Base-by-base conservation (phyloP, 1,284 basidiomycete genomes). In the Vanrija sp. region DNA sequence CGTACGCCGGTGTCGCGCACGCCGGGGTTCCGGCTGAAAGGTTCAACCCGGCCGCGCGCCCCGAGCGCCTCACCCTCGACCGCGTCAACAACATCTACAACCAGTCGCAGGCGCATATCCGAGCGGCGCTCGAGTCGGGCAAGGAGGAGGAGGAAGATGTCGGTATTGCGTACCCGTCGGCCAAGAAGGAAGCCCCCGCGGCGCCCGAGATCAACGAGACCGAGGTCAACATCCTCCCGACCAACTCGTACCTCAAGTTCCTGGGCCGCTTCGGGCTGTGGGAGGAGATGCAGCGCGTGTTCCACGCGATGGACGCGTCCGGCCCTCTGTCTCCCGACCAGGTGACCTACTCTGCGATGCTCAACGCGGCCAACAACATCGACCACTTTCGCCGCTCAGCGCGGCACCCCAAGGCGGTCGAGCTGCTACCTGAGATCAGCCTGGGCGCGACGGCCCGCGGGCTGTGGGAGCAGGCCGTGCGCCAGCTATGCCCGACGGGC, bases 221-320 rank as follows among this genome's bases (percentile, higher is more conserved):
- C 6, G 63, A 71, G 26, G 55, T 69, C 40, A 65, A 61, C 46
- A 29, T 65, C 6, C 46, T 58, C 9, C 69, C 73, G 14, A 70
- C 66, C 7, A 76, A 76, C 52, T 67, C 74, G 9, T 77, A 77
- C 58, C 66, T 78, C 52, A 68, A 71, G 49, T 73, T 70, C 47
- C 62, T 76, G 29, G 60, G 64, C 3, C 61, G 68, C 21, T 67
- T 64, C 21, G 62, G 66, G 5, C 54, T 71, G 55, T 71, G 60
- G 62, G 59, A 64, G 6, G 68, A 75, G 55, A 73, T 77, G 65
- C 58, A 72, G 49, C 51, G 56, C 6, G 63, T 73, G 5, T 73
- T 70, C 52, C 44, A 69, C 8, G 54, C 62, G 0, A 68, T 76
- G 65, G 68, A 71, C 21, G 49, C 45, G 0, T 21, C 44, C 1